Evolutionary conservation across 257 asterid genomes (phyloP).

Genomic region (Ophiorrhiza pumila): DNA sequence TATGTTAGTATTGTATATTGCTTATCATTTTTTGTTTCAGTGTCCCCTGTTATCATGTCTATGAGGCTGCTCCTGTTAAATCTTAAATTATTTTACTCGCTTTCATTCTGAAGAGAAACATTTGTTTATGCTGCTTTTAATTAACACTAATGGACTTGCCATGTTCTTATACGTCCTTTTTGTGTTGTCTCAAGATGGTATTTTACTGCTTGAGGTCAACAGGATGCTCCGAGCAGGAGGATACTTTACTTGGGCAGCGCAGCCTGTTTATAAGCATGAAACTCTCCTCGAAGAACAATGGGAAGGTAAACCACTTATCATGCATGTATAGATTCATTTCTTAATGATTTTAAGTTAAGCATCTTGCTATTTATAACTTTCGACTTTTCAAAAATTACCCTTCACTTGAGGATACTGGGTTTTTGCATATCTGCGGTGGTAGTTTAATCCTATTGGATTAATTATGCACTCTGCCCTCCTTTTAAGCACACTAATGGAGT

Average conservation of each 20-base stretch:
- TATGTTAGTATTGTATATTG: background rate
- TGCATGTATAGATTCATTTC: conserved; percentile 8
- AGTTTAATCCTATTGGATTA: background rate
- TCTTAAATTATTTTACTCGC: background rate
- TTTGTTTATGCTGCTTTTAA: background rate
- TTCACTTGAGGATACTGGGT: background rate
- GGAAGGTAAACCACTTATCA: conserved; percentile 57
- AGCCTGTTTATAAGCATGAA: conserved; percentile 95
- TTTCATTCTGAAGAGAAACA: background rate
- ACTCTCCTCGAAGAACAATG: conserved; percentile 77
- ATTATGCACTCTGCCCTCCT: background rate
- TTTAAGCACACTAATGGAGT: background rate
- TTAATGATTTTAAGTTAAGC: background rate
- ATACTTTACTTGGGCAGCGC: conserved; percentile 96
- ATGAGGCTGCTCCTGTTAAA: background rate
- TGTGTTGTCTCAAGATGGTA: conserved; percentile 57
- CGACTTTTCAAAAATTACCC: background rate
- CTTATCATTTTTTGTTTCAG: background rate
- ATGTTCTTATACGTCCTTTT: conserved; percentile 10
- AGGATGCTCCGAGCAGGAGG: conserved; percentile 97
- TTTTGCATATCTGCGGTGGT: background rate
- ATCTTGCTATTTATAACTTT: background rate
- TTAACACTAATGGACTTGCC: background rate
- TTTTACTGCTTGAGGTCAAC: conserved; percentile 89
- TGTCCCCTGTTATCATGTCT: background rate